A percentile compares a stretch with the other conserved stretches of the same genome.
Evolutionary conservation across 352 stramenopile species (phyloP).

Genomic region (Pythium dissimile): DNA sequence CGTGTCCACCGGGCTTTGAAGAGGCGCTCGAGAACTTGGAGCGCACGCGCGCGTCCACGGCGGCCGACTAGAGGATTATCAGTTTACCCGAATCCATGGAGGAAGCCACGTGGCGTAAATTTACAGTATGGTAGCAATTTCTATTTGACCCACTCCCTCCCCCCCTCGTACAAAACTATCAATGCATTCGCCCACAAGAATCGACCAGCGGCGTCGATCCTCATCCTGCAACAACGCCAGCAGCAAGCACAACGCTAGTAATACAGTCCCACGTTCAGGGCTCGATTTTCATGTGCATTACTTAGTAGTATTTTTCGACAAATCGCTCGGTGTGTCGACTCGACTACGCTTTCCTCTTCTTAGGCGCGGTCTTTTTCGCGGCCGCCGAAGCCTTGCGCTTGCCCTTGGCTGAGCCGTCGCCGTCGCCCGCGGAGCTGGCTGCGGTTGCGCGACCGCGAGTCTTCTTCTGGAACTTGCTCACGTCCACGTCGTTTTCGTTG

Average conservation of each 20-base stretch:
- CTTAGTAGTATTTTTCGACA: too few species aligned
- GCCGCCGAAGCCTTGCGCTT: conserved; percentile 57
- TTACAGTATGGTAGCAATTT: too few species aligned
- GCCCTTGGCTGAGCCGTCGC: conserved; percentile 10
- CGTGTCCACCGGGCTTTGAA: conserved; percentile 64
- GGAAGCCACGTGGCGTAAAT: too few species aligned
- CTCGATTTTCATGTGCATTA: too few species aligned
- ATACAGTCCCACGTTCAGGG: too few species aligned
- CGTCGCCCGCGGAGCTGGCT: background rate
- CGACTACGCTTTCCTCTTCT: conserved; percentile 39
- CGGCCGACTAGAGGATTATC: background rate
- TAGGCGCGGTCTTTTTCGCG: conserved; percentile 37
- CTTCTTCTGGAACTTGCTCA: conserved; percentile 86
- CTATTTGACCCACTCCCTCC: too few species aligned
- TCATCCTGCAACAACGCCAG: too few species aligned
- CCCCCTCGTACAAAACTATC: too few species aligned
- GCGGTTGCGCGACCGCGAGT: conserved; percentile 27
- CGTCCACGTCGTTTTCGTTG: conserved; percentile 52
- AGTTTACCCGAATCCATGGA: background rate
- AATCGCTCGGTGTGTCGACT: background rate
- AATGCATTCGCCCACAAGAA: too few species aligned
- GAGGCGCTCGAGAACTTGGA: conserved; percentile 38
- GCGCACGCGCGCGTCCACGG: conserved; percentile 8
- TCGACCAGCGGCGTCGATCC: too few species aligned
- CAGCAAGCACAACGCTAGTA: too few species aligned